Percentiles rank a stretch among this genome's conserved stretches.
These are phyloP conservation scores for Veloboletus limbatus DNA, from an alignment of 1,284 basidiomycete species.

Conservation along the genomic window DNA sequence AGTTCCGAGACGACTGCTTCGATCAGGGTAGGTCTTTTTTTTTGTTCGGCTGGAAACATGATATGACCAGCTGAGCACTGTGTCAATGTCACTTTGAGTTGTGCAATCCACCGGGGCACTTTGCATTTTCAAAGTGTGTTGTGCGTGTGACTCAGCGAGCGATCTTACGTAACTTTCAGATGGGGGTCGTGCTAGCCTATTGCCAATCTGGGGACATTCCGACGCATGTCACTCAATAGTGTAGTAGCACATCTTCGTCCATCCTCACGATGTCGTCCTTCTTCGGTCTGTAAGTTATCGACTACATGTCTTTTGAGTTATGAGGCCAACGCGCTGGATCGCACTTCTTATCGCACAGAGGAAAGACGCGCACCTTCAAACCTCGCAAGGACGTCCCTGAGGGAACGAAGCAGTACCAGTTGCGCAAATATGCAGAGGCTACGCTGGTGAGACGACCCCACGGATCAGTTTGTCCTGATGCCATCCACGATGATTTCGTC, in stretches of 20 bases:
- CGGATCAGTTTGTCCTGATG: constrained; percentile 7
- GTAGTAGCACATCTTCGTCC: constrained; percentile 9
- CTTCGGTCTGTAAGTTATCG: constrained; percentile 70
- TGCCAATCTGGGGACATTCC: too few relatives aligned
- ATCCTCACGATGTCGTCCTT: constrained; percentile 67
- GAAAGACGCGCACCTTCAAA: constrained; percentile 94
- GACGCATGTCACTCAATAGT: constrained; percentile 8
- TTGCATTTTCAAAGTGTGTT: too few relatives aligned
- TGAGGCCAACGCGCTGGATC: constrained; percentile 12
- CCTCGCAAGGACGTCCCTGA: constrained; percentile 93
- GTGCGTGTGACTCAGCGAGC: too few relatives aligned
- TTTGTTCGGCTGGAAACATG: background rate
- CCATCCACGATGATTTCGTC: constrained; percentile 7
- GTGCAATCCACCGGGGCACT: too few relatives aligned
- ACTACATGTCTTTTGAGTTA: background rate
- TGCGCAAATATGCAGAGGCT: constrained; percentile 96
- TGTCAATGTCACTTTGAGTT: constrained; percentile 7
- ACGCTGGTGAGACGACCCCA: constrained; percentile 65
- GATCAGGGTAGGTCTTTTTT: background rate
- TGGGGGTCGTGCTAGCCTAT: too few relatives aligned
- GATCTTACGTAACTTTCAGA: constrained; percentile 9
- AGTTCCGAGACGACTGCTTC: constrained; percentile 1
- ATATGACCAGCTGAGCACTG: background rate
- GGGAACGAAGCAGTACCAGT: constrained; percentile 95
- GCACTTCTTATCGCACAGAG: constrained; percentile 41